phyloP scores from a whole-genome alignment of 768 basidiomycete species.

The Leccinum uliginosum region DNA sequence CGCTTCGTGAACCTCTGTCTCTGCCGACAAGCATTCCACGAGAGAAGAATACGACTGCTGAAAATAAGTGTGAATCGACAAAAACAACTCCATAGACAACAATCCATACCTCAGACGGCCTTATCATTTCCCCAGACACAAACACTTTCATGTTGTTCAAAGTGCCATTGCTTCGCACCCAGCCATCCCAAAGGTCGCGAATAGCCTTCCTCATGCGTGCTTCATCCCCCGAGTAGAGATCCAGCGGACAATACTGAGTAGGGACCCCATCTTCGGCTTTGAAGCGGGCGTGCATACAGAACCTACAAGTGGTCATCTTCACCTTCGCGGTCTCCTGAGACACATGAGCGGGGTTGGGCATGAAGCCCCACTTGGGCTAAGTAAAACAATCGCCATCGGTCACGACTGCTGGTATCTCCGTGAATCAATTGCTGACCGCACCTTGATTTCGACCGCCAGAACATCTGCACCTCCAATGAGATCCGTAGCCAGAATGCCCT shows the following conservation, averaged over 20 bases:
- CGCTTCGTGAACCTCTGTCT: slow-evolving; percentile 38
- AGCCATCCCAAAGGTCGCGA: slow-evolving; percentile 65
- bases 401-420: not conserved
- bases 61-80: slow-evolving; percentile 2
- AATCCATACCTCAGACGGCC: slow-evolving; percentile 53
- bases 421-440: slow-evolving; percentile 26
- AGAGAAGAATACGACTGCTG: slow-evolving; percentile 9
- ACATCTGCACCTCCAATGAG: slow-evolving; percentile 57
- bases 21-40: slow-evolving; percentile 13
- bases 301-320: slow-evolving; percentile 78
- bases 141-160: slow-evolving; percentile 86
- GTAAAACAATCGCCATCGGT: not conserved
- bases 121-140: slow-evolving; percentile 54
- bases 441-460: slow-evolving; percentile 90
- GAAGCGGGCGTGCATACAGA: slow-evolving; percentile 80
- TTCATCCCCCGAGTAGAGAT: slow-evolving; percentile 75
- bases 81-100: not conserved
- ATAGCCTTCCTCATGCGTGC: slow-evolving; percentile 62
- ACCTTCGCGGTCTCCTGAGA: slow-evolving; percentile 50
- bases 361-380: slow-evolving; percentile 97
- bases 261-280: slow-evolving; percentile 36
- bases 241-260: slow-evolving; percentile 77
- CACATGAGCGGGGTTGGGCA: slow-evolving; percentile 61
- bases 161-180: slow-evolving; percentile 59
- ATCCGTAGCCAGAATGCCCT: slow-evolving; percentile 76